phyloP scores from a whole-genome alignment of 2,329 filamentous ascomycete genomes.

The Lecanicillium sp. region DNA sequence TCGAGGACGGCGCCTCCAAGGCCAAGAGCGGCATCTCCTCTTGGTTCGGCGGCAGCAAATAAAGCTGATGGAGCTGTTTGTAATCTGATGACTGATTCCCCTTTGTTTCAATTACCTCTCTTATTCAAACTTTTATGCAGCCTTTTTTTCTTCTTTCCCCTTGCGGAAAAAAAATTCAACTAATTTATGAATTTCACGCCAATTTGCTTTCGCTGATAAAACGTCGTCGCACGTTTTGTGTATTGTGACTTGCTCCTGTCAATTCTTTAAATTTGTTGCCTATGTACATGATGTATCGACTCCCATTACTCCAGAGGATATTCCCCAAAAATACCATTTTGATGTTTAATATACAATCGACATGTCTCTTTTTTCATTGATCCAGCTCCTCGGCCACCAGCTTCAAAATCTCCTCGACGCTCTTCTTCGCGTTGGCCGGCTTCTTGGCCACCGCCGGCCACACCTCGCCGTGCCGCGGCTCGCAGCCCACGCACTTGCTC shows the following conservation, averaged over 20 bases:
- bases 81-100: background rate
- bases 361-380: slow-evolving; percentile 18
- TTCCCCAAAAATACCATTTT: background rate
- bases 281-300: background rate
- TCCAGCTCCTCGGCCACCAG: slow-evolving; percentile 56
- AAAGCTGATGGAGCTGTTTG: slow-evolving; percentile 9
- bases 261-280: too few relatives aligned
- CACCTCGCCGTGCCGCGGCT: slow-evolving; percentile 86
- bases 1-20: slow-evolving; percentile 71
- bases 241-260: too few relatives aligned
- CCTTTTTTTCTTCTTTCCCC: too few relatives aligned
- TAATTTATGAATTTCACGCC: background rate
- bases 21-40: slow-evolving; percentile 77
- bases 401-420: slow-evolving; percentile 75
- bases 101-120: background rate
- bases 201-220: too few relatives aligned
- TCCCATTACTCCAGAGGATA: background rate
- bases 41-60: slow-evolving; percentile 67
- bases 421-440: slow-evolving; percentile 69
- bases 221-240: too few relatives aligned
- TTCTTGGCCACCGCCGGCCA: slow-evolving; percentile 87
- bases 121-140: background rate
- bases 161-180: background rate
- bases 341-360: background rate
- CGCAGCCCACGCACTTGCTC: slow-evolving; percentile 71